phyloP scores from a whole-genome alignment of 1,284 basidiomycete species.

The Malassezia arunalokei region DNA sequence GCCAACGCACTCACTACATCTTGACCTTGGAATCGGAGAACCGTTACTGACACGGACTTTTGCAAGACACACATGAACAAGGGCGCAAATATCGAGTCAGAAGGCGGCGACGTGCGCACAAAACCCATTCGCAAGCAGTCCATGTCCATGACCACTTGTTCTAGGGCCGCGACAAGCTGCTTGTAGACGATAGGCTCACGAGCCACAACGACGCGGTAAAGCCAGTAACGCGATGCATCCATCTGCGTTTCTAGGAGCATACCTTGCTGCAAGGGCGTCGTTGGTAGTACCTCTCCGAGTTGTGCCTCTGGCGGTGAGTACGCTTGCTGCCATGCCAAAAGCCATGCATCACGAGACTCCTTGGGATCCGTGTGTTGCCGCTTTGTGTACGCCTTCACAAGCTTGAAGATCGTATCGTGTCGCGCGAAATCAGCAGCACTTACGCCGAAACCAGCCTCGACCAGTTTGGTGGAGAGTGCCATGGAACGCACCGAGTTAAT shows the following conservation, averaged over 20 bases:
- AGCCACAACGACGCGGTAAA: slow-evolving; percentile 21
- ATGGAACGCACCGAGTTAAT: slow-evolving; percentile 44
- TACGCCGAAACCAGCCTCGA: slow-evolving; percentile 23
- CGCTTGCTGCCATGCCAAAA: neutral
- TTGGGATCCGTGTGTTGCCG: slow-evolving; percentile 7
- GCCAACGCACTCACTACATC: neutral
- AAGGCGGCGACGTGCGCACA: slow-evolving; percentile 5
- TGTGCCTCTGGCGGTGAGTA: slow-evolving; percentile 4
- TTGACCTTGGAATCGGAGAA: neutral
- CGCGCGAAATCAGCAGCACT: slow-evolving; percentile 42
- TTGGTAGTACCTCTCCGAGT: slow-evolving; percentile 17
- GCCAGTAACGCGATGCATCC: slow-evolving; percentile 29
- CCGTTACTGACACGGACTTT: neutral
- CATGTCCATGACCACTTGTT: slow-evolving; percentile 14
- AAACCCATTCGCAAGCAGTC: slow-evolving; percentile 36
- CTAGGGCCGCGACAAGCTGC: slow-evolving; percentile 17
- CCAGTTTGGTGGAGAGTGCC: slow-evolving; percentile 29
- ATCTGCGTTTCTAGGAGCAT: slow-evolving; percentile 39
- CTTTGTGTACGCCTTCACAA: slow-evolving; percentile 19
- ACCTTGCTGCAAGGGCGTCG: slow-evolving; percentile 33
- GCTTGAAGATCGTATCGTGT: slow-evolving; percentile 24
- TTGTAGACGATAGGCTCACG: neutral
- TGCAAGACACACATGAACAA: neutral
- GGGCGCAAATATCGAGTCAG: slow-evolving; percentile 5
- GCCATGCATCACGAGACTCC: too few relatives aligned